Base-by-base conservation (phyloP, 2,329 filamentous ascomycete species). In the Xylariomycetidae sp. region DNA sequence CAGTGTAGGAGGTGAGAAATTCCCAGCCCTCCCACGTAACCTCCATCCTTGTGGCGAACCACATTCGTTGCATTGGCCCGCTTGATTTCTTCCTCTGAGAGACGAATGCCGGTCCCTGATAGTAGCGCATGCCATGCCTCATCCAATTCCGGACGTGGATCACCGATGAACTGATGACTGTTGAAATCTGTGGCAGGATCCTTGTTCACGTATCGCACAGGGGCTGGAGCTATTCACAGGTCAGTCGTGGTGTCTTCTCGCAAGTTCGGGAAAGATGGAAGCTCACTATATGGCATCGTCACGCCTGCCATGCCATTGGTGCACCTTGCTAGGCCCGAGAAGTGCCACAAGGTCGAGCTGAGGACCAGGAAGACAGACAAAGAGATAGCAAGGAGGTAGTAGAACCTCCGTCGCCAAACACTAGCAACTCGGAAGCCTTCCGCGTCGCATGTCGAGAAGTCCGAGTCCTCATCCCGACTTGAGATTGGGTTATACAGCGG, bases 1-100 rank as follows among this genome's bases (percentile, higher is more conserved):
- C 36, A 39, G 17, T 39, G 36, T 26, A 39, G 11, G 5, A 32
- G 25, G 20, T 39, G 32, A 3, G 32, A 35, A 5, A 39, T 29
- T 5, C 13, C 32, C 10, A 39, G n/a, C 5, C 36, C 36, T 2
- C 32, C 36, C 4, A 32, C 25, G 10, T 31, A 39, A 8, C 36
- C 32, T 9, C 36, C 32, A 16, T 25, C 25, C 16, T 35, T 27
- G 19, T 18, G 36, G 5, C 8, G 6, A 5, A 39, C 17, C 3
- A 32, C 34, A 5, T 3, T 32, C 12, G 32, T 17, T 19, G 27
- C 25, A 28, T 28, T 28, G 2, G 36, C 32, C 5, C 28, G 10
- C n/a, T 10, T 5, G 2, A 39, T 18, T 10, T 35, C 36, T 29
- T 39, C 32, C 10, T 28, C 4, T 10, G 36, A 35, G 15, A 35